Conservation (phyloP, 78 protist genomes). For the Cavenderia fasciculata region DNA sequence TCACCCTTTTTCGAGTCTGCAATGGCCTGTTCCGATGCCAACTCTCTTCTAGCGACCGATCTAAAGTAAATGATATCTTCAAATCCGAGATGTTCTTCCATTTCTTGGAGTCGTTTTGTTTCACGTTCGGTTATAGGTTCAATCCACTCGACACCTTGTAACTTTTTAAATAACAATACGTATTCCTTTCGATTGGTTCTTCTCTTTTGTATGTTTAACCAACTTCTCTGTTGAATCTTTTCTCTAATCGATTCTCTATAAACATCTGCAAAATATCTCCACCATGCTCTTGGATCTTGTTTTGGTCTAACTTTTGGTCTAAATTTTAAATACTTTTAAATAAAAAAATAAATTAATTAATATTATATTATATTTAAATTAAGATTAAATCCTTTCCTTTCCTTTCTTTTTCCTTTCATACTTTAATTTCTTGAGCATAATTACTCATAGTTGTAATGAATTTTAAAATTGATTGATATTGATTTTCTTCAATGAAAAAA, state of each 20-base stretch:
- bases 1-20: constrained; percentile 64
- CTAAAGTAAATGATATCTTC: constrained; percentile 72
- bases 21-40: constrained; percentile 55
- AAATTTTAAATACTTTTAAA: constrained; percentile 63
- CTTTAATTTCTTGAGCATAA: constrained; percentile 65
- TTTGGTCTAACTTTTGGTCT: constrained; percentile 64
- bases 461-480: constrained; percentile 55
- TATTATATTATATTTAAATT: no score
- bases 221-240: constrained; percentile 55
- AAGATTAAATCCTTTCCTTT: no score
- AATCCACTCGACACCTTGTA: constrained; percentile 65
- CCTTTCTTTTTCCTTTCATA: no score
- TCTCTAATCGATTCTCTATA: constrained; percentile 59
- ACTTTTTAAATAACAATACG: constrained; percentile 42
- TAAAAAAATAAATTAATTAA: no score
- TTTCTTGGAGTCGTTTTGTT: constrained; percentile 21
- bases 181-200: constrained; percentile 62
- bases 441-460: constrained; percentile 45
- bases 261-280: constrained; percentile 53
- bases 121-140: constrained; percentile 53
- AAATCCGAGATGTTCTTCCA: constrained; percentile 43
- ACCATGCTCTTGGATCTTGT: constrained; percentile 72
- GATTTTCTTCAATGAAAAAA: constrained; percentile 60
- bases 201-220: constrained; percentile 65
- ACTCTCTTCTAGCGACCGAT: constrained; percentile 62